Base-by-base conservation (phyloP, 2,329 filamentous ascomycete species). In the Sphaerulina populicola region DNA sequence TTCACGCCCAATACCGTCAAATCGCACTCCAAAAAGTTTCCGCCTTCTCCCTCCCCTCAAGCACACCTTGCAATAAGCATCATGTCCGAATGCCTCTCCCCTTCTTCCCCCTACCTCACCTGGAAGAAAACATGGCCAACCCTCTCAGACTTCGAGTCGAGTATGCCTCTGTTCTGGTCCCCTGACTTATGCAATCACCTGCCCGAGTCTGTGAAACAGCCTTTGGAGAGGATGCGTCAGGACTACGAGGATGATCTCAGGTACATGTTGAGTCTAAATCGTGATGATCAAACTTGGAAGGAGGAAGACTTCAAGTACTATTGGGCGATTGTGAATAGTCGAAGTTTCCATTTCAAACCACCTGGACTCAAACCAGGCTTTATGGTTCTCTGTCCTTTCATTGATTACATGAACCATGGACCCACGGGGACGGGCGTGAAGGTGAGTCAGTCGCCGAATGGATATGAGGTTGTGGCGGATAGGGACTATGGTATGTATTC, bases 301-400 rank as follows among this genome's bases (percentile, higher is more conserved):
- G 71, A 71, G 62, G 57, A 69, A 6, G 60, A 62, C 1, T 81
- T 76, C 57, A 69, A 69, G 4, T 81, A 82, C 62, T 72, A 74
- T 59, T 83, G 80, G 80, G 68, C 80, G 18, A 74, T 81, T 51
- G 74, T 81, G 12, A 80, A 81, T 57, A 81, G 78, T 1, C 70
- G 80, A 57, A 77, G 75, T 23, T 82, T 83, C 60, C 80, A 77
- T 61, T 81, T 77, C 70, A 69, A 77, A 38, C 71, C 66, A 43
- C 68, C 68, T 7, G 72, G 62, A 39, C 64, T 60, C 66, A 77
- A 58, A 11, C 66, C 71, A 21, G 83, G 86, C 59, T 79, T 79
- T 61, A 79, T 87, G 72, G 79, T 79, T 8, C 75, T 88, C 58
- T 83, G 82, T 66, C 85, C 85, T 0, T 82, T 86, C 33, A 80